These are phyloP conservation scores for Sphaerosporella brunnea DNA, from an alignment of 495 filamentous ascomycete species.

Conservation along the genomic window DNA sequence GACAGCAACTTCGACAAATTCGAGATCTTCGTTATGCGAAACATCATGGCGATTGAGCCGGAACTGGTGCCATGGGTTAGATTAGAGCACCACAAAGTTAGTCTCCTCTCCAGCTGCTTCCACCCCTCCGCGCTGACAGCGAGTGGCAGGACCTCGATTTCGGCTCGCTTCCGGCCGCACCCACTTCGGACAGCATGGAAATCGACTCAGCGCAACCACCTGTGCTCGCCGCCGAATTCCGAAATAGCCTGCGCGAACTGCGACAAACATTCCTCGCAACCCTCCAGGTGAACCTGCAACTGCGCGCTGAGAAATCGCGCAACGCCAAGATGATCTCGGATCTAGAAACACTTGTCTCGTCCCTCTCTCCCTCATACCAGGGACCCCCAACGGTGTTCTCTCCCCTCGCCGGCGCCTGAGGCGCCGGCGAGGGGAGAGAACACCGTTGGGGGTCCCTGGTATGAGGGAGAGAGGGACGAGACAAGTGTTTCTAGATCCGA, in stretches of 20 bases:
- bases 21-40: slow-evolving; percentile 71
- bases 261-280: slow-evolving; percentile 67
- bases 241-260: slow-evolving; percentile 40
- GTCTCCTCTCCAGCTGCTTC: too few species aligned
- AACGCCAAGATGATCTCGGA: slow-evolving; percentile 56
- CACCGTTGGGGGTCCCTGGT: slow-evolving; percentile 16
- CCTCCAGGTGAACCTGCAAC: slow-evolving; percentile 53
- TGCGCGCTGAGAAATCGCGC: slow-evolving; percentile 54
- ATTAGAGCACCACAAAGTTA: slow-evolving; percentile 69
- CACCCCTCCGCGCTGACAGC: too few species aligned
- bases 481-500: slow-evolving; percentile 43
- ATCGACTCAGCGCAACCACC: too few species aligned
- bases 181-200: too few species aligned
- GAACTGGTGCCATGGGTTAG: slow-evolving; percentile 60
- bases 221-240: slow-evolving; percentile 39
- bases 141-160: slow-evolving; percentile 10
- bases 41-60: slow-evolving; percentile 55
- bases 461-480: slow-evolving; percentile 16
- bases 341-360: slow-evolving; percentile 39
- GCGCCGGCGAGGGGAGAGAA: slow-evolving; percentile 37
- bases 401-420: slow-evolving; percentile 34
- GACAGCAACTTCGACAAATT: slow-evolving; percentile 66
- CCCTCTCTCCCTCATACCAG: slow-evolving; percentile 7
- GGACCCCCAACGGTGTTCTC: slow-evolving; percentile 28
- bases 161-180: too few species aligned